Evolutionary conservation across 2,329 filamentous ascomycete species (phyloP).

Genomic region (Zasmidium angulare): DNA sequence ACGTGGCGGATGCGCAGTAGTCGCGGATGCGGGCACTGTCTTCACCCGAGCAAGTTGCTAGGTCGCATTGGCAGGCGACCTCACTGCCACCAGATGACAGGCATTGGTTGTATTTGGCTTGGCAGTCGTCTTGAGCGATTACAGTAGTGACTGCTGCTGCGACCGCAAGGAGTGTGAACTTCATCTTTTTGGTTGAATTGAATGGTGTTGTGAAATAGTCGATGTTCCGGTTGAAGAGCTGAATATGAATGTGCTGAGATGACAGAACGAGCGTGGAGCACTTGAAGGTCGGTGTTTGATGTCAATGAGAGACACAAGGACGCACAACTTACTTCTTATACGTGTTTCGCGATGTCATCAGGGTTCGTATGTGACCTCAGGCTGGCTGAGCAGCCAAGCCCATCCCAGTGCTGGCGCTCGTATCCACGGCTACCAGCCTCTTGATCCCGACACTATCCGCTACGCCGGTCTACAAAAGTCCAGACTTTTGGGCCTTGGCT

Average conservation of each 20-base stretch:
- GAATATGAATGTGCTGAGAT: neutral
- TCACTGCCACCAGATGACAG: conserved; percentile 8
- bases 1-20: conserved; percentile 15
- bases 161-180: conserved; percentile 13
- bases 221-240: neutral
- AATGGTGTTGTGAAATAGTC: neutral
- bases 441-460: neutral
- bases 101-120: conserved; percentile 17
- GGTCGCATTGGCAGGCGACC: conserved; percentile 16
- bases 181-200: conserved; percentile 11
- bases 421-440: conserved; percentile 1
- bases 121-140: conserved; percentile 14
- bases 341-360: neutral
- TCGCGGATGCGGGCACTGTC: conserved; percentile 14
- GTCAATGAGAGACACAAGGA: neutral
- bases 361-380: neutral
- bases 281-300: neutral
- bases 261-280: neutral
- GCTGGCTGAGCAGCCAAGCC: conserved; percentile 1
- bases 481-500: neutral
- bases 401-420: neutral
- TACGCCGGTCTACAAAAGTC: neutral
- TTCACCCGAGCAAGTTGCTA: conserved; percentile 15
- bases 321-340: neutral
- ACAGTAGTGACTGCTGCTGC: conserved; percentile 13